Evolutionary conservation across 1,284 basidiomycete genomes (phyloP).

Genomic region (Ceratobasidium sp.): DNA sequence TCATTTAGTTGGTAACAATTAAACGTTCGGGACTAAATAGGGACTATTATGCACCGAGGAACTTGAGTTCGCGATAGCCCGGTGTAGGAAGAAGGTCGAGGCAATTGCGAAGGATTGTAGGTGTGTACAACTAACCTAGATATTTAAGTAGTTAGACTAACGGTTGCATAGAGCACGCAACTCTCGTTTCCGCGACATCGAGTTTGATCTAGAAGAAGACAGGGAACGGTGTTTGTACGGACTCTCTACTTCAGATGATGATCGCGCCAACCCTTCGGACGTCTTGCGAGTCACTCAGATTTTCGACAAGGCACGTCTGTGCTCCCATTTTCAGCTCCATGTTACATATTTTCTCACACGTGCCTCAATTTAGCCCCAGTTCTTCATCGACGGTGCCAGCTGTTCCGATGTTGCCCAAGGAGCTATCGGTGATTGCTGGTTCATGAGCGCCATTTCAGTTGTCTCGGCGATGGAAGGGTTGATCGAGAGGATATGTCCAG

Average conservation of each 20-base stretch:
- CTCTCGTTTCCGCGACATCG: slow-evolving; percentile 60
- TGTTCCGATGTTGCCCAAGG: slow-evolving; percentile 62
- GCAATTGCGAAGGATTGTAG: slow-evolving; percentile 45
- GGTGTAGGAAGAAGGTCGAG: slow-evolving; percentile 41
- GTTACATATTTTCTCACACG: not conserved
- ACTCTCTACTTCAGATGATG: slow-evolving; percentile 51
- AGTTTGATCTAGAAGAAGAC: slow-evolving; percentile 67
- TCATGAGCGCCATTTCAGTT: slow-evolving; percentile 63
- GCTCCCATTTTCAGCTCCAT: not conserved
- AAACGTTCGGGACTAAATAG: not conserved
- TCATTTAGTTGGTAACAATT: not conserved
- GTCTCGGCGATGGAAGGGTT: slow-evolving; percentile 60
- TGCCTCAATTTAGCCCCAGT: slow-evolving; percentile 54
- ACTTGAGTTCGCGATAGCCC: slow-evolving; percentile 38
- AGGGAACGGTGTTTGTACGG: slow-evolving; percentile 61
- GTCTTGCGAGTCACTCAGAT: slow-evolving; percentile 63
- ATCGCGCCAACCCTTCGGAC: slow-evolving; percentile 52
- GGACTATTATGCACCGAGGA: slow-evolving; percentile 44
- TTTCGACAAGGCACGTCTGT: slow-evolving; percentile 56
- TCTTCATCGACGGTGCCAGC: slow-evolving; percentile 60
- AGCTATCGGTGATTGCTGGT: slow-evolving; percentile 64
- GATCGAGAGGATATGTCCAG: slow-evolving; percentile 66
- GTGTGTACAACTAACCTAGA: slow-evolving; percentile 6
- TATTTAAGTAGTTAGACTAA: not conserved
- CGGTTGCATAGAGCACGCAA: not conserved